A percentile compares a stretch with the other conserved stretches of the same genome.
phyloP scores from a whole-genome alignment of 441 rosid genomes.

The Omphalea diandra region DNA sequence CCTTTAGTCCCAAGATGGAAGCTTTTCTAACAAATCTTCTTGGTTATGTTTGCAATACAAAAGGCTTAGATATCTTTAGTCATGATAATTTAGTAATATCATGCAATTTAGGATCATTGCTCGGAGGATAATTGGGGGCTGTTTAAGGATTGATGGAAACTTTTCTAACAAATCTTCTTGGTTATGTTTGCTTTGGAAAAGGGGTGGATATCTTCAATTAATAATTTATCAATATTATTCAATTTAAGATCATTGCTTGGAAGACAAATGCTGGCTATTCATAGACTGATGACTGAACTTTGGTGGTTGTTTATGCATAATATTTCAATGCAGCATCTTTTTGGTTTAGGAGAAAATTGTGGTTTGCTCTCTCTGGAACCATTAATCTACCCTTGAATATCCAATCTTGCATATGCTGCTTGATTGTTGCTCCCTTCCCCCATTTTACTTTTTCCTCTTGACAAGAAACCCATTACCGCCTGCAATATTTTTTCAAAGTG shows the following conservation, averaged over 20 bases:
- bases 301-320: background rate
- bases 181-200: background rate
- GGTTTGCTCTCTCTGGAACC: background rate
- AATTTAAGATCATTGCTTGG: background rate
- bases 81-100: background rate
- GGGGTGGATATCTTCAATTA: background rate
- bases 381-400: background rate
- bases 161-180: background rate
- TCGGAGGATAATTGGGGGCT: background rate
- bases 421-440: background rate
- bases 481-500: background rate
- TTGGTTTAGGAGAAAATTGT: background rate
- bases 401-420: background rate
- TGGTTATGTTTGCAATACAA: background rate
- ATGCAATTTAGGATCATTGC: background rate
- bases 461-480: background rate
- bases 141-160: background rate
- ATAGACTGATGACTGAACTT: background rate
- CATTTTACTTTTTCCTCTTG: background rate
- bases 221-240: background rate
- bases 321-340: background rate
- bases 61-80: background rate
- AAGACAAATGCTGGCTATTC: background rate
- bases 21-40: background rate
- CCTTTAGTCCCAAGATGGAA: background rate